A percentile compares a stretch with the other conserved stretches of the same genome.
Evolutionary conservation across 2,329 filamentous ascomycete species (phyloP).

Genomic region (Arthrobotrys musiformis): DNA sequence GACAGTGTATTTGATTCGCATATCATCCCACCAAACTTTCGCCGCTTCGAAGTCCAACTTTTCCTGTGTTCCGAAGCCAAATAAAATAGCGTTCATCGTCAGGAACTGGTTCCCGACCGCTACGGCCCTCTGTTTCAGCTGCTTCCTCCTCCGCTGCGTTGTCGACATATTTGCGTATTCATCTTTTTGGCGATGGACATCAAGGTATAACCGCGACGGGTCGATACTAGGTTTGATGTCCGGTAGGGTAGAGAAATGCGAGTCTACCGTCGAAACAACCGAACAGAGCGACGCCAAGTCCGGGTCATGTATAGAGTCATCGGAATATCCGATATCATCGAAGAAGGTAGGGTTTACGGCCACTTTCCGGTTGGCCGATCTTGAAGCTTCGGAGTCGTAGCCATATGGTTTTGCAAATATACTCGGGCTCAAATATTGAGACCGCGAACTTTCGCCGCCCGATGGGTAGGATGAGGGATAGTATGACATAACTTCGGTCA

Average conservation of each 20-base stretch:
- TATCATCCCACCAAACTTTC: slow-evolving; percentile 54
- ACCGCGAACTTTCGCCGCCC: slow-evolving; percentile 28
- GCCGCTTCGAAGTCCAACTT: slow-evolving; percentile 49
- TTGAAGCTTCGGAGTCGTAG: slow-evolving; percentile 11
- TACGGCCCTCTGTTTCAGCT: slow-evolving; percentile 30
- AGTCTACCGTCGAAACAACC: slow-evolving; percentile 45
- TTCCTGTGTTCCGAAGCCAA: slow-evolving; percentile 53
- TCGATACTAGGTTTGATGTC: slow-evolving; percentile 39
- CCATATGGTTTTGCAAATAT: slow-evolving; percentile 21
- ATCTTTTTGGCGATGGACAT: slow-evolving; percentile 35
- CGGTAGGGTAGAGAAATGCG: slow-evolving; percentile 45
- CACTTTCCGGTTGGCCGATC: slow-evolving; percentile 27
- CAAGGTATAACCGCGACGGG: slow-evolving; percentile 48
- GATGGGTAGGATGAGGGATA: slow-evolving; percentile 38
- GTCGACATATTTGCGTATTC: slow-evolving; percentile 37
- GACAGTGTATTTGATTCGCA: slow-evolving; percentile 51
- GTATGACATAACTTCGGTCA: slow-evolving; percentile 50
- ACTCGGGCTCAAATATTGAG: slow-evolving; percentile 27
- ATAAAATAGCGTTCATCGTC: slow-evolving; percentile 51
- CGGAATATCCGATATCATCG: slow-evolving; percentile 37
- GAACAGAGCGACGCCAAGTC: slow-evolving; percentile 41
- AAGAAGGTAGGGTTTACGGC: slow-evolving; percentile 51
- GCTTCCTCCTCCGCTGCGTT: slow-evolving; percentile 32
- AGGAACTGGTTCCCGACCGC: slow-evolving; percentile 50
- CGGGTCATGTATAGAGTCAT: slow-evolving; percentile 26